Percentiles rank a stretch among this genome's conserved stretches.
These are phyloP conservation scores for Penicillium silybi DNA, from an alignment of 495 filamentous ascomycete genomes.

Conservation along the genomic window DNA sequence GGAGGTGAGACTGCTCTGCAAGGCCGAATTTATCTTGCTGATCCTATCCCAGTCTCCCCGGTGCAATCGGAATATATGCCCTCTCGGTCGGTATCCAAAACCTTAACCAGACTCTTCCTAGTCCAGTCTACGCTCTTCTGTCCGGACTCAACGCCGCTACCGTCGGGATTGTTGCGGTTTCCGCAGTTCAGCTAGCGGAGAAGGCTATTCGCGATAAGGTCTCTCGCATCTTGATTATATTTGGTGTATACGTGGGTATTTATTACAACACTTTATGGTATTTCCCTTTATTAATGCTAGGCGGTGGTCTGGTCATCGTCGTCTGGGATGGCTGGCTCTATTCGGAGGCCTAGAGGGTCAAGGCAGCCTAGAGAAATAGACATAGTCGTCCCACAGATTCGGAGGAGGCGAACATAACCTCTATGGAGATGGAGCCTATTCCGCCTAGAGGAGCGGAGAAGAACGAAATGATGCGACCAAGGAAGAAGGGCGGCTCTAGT, in stretches of 20 bases:
- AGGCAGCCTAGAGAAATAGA: slow-evolving; percentile 17
- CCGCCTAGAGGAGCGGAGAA: neutral
- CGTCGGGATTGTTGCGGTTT: slow-evolving; percentile 76
- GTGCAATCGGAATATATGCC: slow-evolving; percentile 72
- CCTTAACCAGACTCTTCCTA: slow-evolving; percentile 57
- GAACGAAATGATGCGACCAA: slow-evolving; percentile 12
- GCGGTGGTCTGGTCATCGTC: slow-evolving; percentile 51
- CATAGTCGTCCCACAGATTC: slow-evolving; percentile 6
- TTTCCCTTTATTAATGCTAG: slow-evolving; percentile 68
- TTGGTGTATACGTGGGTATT: slow-evolving; percentile 66
- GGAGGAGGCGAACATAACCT: slow-evolving; percentile 3
- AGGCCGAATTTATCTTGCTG: neutral
- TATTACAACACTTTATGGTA: slow-evolving; percentile 81
- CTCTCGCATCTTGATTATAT: slow-evolving; percentile 64
- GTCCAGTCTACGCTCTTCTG: slow-evolving; percentile 67
- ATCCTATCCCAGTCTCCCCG: slow-evolving; percentile 53
- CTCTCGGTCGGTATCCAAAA: slow-evolving; percentile 64
- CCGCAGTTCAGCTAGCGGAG: slow-evolving; percentile 67
- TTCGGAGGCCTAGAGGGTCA: slow-evolving; percentile 30
- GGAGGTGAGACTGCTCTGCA: slow-evolving; percentile 48
- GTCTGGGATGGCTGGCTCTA: slow-evolving; percentile 58
- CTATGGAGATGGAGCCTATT: slow-evolving; percentile 6
- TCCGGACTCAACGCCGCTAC: slow-evolving; percentile 76
- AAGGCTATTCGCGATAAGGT: slow-evolving; percentile 73
- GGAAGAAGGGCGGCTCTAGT: neutral